phyloP scores from a whole-genome alignment of 495 filamentous ascomycete species.

The Hyaloscypha bicolor region DNA sequence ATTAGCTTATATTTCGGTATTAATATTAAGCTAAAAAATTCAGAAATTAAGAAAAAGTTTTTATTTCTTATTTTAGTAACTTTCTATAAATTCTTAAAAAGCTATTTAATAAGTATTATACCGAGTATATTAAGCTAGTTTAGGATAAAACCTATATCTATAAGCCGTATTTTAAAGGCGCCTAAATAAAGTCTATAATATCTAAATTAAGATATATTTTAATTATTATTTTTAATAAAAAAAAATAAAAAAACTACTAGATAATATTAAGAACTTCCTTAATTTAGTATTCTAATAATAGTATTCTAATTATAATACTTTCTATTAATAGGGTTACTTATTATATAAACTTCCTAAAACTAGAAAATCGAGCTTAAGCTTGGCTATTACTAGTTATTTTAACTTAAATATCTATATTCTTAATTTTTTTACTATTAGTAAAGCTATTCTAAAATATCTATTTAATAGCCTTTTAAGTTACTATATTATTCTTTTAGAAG shows the following conservation, averaged over 20 bases:
- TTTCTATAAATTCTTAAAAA: constrained; percentile 68
- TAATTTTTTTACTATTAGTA: constrained; percentile 37
- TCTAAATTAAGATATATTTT: constrained; percentile 53
- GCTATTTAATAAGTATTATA: too few species aligned
- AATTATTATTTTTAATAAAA: constrained; percentile 79
- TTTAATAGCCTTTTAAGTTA: constrained; percentile 13
- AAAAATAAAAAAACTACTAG: constrained; percentile 64
- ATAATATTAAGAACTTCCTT: too few species aligned
- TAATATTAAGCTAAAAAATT: too few species aligned
- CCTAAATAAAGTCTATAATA: too few species aligned
- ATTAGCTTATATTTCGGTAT: too few species aligned
- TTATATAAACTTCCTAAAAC: constrained; percentile 11
- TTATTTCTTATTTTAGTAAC: constrained; percentile 80
- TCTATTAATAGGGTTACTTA: background rate
- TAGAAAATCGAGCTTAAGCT: background rate
- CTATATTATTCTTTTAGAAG: constrained; percentile 4
- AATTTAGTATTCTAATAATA: too few species aligned
- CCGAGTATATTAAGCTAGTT: too few species aligned
- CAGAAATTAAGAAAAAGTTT: constrained; percentile 50
- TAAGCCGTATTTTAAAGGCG: too few species aligned
- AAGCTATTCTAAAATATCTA: constrained; percentile 12
- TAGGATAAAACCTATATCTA: too few species aligned
- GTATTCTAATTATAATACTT: too few species aligned
- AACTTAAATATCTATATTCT: too few species aligned
- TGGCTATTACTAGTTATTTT: too few species aligned